Evolutionary conservation across 768 basidiomycete genomes (phyloP).

Genomic region (Boletus rubropictus): DNA sequence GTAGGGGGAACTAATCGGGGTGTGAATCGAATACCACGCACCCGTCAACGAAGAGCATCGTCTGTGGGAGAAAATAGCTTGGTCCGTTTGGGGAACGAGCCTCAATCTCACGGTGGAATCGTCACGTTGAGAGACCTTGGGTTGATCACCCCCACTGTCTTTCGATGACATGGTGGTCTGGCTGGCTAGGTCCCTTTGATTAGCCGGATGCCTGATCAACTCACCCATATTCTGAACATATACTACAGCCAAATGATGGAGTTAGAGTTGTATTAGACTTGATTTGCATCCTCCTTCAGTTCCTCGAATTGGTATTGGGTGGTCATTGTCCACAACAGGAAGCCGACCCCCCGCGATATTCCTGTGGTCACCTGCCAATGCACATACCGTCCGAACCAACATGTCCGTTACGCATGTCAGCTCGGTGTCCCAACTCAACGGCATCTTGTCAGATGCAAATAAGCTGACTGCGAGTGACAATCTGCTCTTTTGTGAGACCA

Average conservation of each 20-base stretch:
- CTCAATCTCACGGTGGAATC: constrained; percentile 1
- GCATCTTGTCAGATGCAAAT: constrained; percentile 50
- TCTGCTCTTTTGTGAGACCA: neutral
- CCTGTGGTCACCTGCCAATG: no score
- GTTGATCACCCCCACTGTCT: neutral
- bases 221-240: neutral
- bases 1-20: neutral
- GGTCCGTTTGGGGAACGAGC: neutral
- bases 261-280: neutral
- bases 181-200: neutral
- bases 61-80: constrained; percentile 39
- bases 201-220: neutral
- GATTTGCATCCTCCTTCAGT: constrained; percentile 2
- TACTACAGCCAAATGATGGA: neutral
- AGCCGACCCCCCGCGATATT: neutral
- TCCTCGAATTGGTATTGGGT: neutral
- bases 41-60: constrained; percentile 40
- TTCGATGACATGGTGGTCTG: neutral
- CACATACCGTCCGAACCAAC: neutral
- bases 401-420: constrained; percentile 62
- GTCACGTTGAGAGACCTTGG: neutral
- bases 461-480: constrained; percentile 54
- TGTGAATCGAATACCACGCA: constrained; percentile 9
- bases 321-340: constrained; percentile 3
- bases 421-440: constrained; percentile 59